A percentile compares a stretch with the other conserved stretches of the same genome.
Evolutionary conservation across 2,329 filamentous ascomycete species (phyloP).

Genomic region (Neofusicoccum umdonicola): DNA sequence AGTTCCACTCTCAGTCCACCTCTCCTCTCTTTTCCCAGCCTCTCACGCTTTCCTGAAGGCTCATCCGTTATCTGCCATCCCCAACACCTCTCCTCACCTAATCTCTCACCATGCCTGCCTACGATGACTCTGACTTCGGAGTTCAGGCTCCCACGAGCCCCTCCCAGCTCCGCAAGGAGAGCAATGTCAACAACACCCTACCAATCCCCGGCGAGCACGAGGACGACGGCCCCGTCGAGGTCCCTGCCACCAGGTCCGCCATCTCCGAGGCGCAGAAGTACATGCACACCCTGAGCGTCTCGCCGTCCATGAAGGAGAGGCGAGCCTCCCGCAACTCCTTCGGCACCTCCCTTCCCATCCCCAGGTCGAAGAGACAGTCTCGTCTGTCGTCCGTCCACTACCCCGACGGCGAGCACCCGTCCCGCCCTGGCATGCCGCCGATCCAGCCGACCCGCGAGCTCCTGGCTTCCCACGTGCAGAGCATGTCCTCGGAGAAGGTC

Average conservation of each 20-base stretch:
- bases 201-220: slow-evolving; percentile 46
- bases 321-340: slow-evolving; percentile 73
- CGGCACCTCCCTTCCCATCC: slow-evolving; percentile 70
- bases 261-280: slow-evolving; percentile 66
- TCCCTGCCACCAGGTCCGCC: slow-evolving; percentile 66
- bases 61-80: neutral
- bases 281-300: slow-evolving; percentile 70
- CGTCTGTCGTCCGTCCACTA: slow-evolving; percentile 63
- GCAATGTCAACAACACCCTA: slow-evolving; percentile 24
- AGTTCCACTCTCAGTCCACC: slow-evolving; percentile 4
- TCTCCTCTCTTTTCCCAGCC: slow-evolving; percentile 1
- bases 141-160: slow-evolving; percentile 36
- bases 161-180: slow-evolving; percentile 25
- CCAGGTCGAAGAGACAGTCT: slow-evolving; percentile 66
- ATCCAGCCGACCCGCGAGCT: slow-evolving; percentile 65
- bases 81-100: neutral
- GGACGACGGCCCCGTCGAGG: slow-evolving; percentile 51
- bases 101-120: slow-evolving; percentile 55
- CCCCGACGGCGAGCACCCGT: slow-evolving; percentile 43
- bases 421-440: slow-evolving; percentile 57
- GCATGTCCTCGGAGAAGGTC: slow-evolving; percentile 64
- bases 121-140: slow-evolving; percentile 57
- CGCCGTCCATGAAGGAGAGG: slow-evolving; percentile 66
- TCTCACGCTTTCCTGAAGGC: neutral
- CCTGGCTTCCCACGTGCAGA: slow-evolving; percentile 68